These are phyloP conservation scores for Globisporangium okanoganense DNA, from an alignment of 352 stramenopile genomes.

Conservation along the genomic window DNA sequence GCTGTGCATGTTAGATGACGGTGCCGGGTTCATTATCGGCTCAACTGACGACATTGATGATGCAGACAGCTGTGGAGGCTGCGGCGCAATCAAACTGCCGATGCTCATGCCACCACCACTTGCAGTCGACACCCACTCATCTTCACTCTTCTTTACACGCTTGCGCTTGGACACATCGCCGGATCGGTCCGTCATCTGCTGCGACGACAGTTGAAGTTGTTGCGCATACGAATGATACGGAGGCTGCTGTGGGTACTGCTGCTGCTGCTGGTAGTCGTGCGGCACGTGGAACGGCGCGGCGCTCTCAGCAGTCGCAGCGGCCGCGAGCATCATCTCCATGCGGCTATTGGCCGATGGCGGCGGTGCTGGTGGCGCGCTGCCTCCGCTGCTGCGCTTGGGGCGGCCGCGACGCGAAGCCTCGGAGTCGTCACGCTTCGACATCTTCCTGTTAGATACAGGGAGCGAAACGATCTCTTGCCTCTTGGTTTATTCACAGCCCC, in stretches of 20 bases:
- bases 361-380: slow-evolving; percentile 8
- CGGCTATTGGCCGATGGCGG: slow-evolving; percentile 31
- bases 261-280: slow-evolving; percentile 7
- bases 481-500: neutral
- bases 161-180: slow-evolving; percentile 32
- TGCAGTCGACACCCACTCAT: slow-evolving; percentile 18
- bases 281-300: neutral
- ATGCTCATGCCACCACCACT: slow-evolving; percentile 13
- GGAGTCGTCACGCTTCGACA: slow-evolving; percentile 38
- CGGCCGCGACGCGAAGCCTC: slow-evolving; percentile 29
- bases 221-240: slow-evolving; percentile 6
- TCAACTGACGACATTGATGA: neutral
- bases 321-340: slow-evolving; percentile 45
- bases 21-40: neutral
- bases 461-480: neutral
- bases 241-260: neutral
- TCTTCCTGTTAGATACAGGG: slow-evolving; percentile 3
- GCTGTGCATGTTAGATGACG: slow-evolving; percentile 10
- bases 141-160: slow-evolving; percentile 56
- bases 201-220: slow-evolving; percentile 4
- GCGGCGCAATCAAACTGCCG: slow-evolving; percentile 14
- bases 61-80: slow-evolving; percentile 1
- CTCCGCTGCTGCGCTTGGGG: slow-evolving; percentile 21
- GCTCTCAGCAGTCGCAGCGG: slow-evolving; percentile 8
- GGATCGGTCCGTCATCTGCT: neutral